Conservation (phyloP, 1,284 basidiomycete genomes). For the Leccinum pachyderme region DNA sequence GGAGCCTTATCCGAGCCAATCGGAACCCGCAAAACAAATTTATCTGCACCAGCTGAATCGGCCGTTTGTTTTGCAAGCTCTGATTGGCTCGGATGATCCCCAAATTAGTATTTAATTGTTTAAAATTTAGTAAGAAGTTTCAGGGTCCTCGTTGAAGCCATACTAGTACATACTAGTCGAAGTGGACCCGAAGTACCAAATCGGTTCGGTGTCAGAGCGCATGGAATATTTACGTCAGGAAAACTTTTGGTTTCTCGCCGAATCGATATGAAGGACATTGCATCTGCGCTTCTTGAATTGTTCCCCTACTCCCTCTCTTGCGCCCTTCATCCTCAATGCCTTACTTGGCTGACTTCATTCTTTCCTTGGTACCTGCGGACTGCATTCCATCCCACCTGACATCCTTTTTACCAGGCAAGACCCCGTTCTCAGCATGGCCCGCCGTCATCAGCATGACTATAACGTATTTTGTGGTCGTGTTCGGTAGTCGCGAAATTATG, state of each 20-base stretch:
- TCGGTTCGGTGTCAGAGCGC: no score
- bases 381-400: slow-evolving; percentile 58
- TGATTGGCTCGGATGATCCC: no score
- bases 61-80: no score
- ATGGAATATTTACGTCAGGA: slow-evolving; percentile 3
- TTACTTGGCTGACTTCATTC: slow-evolving; percentile 66
- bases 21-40: no score
- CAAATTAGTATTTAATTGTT: no score
- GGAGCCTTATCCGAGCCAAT: no score
- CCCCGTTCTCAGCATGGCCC: slow-evolving; percentile 77
- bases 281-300: slow-evolving; percentile 5
- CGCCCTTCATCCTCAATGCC: slow-evolving; percentile 44
- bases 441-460: slow-evolving; percentile 67
- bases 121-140: no score
- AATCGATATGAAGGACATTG: slow-evolving; percentile 4
- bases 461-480: slow-evolving; percentile 84
- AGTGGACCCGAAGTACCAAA: no score
- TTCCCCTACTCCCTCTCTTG: no score
- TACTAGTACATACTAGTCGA: no score
- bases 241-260: not conserved
- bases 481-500: slow-evolving; percentile 84
- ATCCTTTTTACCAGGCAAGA: slow-evolving; percentile 66
- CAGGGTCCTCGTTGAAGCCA: no score
- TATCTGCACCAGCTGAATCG: no score
- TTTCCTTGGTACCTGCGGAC: slow-evolving; percentile 47